phyloP scores from a whole-genome alignment of 179 eudicot genomes.

The Vitellaria paradoxa region DNA sequence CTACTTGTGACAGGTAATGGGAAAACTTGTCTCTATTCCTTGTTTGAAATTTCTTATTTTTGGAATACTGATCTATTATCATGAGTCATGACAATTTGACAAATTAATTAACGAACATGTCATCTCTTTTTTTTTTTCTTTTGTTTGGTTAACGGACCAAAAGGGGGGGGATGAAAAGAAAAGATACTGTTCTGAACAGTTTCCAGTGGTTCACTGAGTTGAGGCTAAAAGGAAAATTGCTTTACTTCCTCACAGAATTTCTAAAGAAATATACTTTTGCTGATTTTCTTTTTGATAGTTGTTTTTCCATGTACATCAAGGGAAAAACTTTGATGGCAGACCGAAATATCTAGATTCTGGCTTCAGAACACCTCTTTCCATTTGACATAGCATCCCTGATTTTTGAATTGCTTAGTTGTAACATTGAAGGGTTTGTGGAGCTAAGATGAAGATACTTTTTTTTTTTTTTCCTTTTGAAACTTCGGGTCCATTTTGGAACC shows the following conservation, averaged over 20 bases:
- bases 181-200: background rate
- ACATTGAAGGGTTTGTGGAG: background rate
- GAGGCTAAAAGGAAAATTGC: background rate
- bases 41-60: conserved; percentile 3
- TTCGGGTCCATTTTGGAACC: too few relatives aligned
- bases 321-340: background rate
- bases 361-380: background rate
- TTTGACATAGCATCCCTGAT: background rate
- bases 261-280: background rate
- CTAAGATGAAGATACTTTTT: background rate
- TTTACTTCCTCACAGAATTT: background rate
- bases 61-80: background rate
- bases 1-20: conserved; percentile 85
- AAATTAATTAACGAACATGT: background rate
- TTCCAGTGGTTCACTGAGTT: background rate
- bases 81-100: background rate
- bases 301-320: conserved; percentile 5
- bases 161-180: background rate
- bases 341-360: background rate
- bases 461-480: background rate
- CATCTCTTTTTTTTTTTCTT: background rate
- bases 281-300: background rate
- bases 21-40: background rate
- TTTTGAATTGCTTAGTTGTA: background rate
- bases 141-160: too few relatives aligned